Percentiles rank a stretch among this genome's conserved stretches.
phyloP scores from a whole-genome alignment of 495 filamentous ascomycete species.

The Penicillium crystallinum region DNA sequence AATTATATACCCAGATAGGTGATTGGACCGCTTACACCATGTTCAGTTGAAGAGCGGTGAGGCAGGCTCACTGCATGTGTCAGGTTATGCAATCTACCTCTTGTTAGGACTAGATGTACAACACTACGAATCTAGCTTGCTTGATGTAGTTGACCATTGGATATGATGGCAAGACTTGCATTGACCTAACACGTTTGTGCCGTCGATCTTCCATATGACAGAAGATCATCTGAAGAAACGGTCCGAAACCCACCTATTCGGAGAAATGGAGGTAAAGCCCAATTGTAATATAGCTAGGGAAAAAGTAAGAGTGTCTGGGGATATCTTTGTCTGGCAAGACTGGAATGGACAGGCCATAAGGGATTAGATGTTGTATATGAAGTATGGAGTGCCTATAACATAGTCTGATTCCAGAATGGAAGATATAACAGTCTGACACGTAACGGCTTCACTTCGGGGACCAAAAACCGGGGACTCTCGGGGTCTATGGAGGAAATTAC shows the following conservation, averaged over 20 bases:
- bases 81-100: not conserved
- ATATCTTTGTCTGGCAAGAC: not conserved
- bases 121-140: not conserved
- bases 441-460: constrained; percentile 27
- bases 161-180: not conserved
- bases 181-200: not conserved
- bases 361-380: not conserved
- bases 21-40: not conserved
- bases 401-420: not conserved
- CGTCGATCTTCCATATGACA: not conserved
- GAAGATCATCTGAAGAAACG: not conserved
- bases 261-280: not conserved
- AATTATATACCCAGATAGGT: not conserved
- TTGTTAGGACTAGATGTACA: not conserved
- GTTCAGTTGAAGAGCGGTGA: not conserved
- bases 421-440: constrained; percentile 30
- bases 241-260: not conserved
- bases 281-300: not conserved
- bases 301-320: not conserved
- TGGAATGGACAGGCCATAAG: not conserved
- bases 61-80: not conserved
- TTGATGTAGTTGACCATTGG: not conserved
- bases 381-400: no score
- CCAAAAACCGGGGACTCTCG: constrained; percentile 10
- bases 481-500: not conserved